phyloP scores from a whole-genome alignment of 257 asterid genomes.

The Petunia axillaris region DNA sequence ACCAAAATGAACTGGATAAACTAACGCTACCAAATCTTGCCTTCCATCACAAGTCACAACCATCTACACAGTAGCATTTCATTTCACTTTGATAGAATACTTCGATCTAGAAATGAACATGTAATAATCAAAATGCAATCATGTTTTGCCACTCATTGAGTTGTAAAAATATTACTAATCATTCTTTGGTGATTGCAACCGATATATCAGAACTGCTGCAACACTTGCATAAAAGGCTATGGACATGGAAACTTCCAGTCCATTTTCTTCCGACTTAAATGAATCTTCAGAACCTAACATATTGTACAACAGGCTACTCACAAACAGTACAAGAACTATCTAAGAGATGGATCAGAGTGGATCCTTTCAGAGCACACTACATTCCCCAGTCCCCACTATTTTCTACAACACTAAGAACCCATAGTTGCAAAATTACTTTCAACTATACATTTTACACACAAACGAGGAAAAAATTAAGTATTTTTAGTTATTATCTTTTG shows the following conservation, averaged over 20 bases:
- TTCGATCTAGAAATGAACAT: not conserved
- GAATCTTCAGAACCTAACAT: slow-evolving; percentile 30
- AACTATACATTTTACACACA: slow-evolving; percentile 24
- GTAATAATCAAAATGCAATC: not conserved
- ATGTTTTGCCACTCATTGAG: not conserved
- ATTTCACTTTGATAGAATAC: not conserved
- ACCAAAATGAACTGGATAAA: too few species aligned
- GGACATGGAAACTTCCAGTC: not conserved
- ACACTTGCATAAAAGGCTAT: not conserved
- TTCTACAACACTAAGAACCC: slow-evolving; percentile 1
- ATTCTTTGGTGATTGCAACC: not conserved
- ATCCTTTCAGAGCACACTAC: slow-evolving; percentile 32
- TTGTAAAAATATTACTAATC: not conserved
- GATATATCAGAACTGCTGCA: slow-evolving; percentile 16
- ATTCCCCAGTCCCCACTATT: slow-evolving; percentile 25
- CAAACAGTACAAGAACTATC: slow-evolving; percentile 27
- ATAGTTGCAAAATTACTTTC: not conserved
- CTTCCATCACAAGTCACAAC: too few species aligned
- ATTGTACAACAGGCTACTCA: slow-evolving; percentile 39
- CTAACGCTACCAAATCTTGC: too few species aligned
- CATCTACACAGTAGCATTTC: not conserved
- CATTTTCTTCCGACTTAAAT: slow-evolving; percentile 25
- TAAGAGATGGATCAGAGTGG: slow-evolving; percentile 32
- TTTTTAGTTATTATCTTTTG: slow-evolving; percentile 34
- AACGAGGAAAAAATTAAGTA: not conserved